Evolutionary conservation across 176 grass and related monocot genomes (phyloP).

Genomic region (Raddia distichophylla): DNA sequence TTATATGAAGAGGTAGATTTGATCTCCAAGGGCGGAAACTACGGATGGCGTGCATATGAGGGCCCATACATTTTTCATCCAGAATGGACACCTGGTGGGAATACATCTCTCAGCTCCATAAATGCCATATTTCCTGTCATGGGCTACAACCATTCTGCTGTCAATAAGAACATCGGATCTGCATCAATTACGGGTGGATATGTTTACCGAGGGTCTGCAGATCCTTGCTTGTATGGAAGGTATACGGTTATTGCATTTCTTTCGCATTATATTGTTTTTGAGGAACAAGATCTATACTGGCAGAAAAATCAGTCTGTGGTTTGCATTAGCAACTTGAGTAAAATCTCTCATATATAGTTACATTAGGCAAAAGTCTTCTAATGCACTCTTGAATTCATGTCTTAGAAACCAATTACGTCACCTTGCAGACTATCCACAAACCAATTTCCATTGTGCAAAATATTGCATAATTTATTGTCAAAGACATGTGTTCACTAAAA

Average conservation of each 20-base stretch:
- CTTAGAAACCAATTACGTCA: not conserved
- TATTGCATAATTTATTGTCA: not conserved
- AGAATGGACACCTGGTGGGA: constrained; percentile 58
- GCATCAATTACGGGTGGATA: constrained; percentile 82
- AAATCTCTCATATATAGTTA: not conserved
- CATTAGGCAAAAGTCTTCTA: not conserved
- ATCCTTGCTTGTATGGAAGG: constrained; percentile 87
- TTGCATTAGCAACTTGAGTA: not conserved
- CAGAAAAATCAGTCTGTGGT: not conserved
- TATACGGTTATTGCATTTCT: constrained; percentile 20
- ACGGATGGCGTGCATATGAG: constrained; percentile 81
- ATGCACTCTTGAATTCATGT: not conserved
- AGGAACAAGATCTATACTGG: not conserved
- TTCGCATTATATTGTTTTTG: not conserved
- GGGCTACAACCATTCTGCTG: constrained; percentile 65
- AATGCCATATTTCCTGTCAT: constrained; percentile 69
- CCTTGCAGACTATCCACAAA: not conserved
- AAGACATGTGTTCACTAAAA: not conserved
- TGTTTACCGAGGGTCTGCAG: constrained; percentile 66
- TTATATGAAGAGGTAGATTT: constrained; percentile 72
- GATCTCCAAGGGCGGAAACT: constrained; percentile 78
- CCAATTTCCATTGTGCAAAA: not conserved
- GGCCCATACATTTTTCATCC: constrained; percentile 65
- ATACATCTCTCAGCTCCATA: constrained; percentile 63
- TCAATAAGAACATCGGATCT: constrained; percentile 65